Percentiles rank a stretch among this genome's conserved stretches.
phyloP scores from a whole-genome alignment of 345 rosid genomes.

The Xanthoceras sorbifolium region DNA sequence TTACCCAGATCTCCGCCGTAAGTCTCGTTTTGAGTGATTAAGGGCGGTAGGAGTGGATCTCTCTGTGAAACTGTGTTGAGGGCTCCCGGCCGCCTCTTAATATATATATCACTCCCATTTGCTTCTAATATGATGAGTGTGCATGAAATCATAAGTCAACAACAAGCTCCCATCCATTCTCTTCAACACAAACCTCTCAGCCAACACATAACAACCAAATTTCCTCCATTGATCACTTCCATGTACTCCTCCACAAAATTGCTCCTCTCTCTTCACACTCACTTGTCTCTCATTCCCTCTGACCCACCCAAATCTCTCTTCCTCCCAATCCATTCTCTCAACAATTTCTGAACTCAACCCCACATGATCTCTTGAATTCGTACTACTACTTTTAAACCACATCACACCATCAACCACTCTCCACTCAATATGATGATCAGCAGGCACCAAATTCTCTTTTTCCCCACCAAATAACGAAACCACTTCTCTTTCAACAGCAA shows the following conservation, averaged over 20 bases:
- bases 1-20: too few relatives aligned
- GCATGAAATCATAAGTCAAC: slow-evolving; percentile 54
- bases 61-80: too few relatives aligned
- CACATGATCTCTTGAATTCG: slow-evolving; percentile 10
- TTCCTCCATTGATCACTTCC: slow-evolving; percentile 47
- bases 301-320: slow-evolving; percentile 46
- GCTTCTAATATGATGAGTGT: slow-evolving; percentile 22
- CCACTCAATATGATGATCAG: background rate
- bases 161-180: slow-evolving; percentile 69
- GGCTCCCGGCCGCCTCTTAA: too few relatives aligned
- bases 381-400: slow-evolving; percentile 33
- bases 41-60: too few relatives aligned
- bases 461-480: background rate
- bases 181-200: slow-evolving; percentile 69
- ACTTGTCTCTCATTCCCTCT: slow-evolving; percentile 21
- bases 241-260: slow-evolving; percentile 23
- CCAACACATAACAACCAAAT: slow-evolving; percentile 57
- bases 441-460: background rate
- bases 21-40: too few relatives aligned
- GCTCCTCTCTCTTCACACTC: slow-evolving; percentile 28
- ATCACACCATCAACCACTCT: slow-evolving; percentile 28
- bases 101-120: slow-evolving; percentile 51
- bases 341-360: slow-evolving; percentile 37
- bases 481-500: background rate
- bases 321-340: slow-evolving; percentile 48